Evolutionary conservation across 176 grass and related monocot genomes (phyloP).

Genomic region (Raddia distichophylla): DNA sequence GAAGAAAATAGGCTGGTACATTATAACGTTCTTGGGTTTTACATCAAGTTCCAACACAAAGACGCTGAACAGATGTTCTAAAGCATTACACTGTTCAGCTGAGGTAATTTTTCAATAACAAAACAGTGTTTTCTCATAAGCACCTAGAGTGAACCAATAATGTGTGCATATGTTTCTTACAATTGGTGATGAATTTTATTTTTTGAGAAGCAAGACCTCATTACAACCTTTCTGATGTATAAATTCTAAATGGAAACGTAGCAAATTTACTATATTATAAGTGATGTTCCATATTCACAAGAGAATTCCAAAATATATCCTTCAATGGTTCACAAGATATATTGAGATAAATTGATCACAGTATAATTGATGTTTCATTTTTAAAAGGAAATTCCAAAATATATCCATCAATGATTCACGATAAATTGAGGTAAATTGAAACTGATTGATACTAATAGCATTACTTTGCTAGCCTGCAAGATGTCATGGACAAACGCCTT

Average conservation of each 20-base stretch:
- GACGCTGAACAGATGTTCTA: background rate
- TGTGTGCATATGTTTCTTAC: background rate
- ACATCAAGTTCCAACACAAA: background rate
- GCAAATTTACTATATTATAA: background rate
- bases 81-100: background rate
- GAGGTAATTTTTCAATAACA: background rate
- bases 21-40: background rate
- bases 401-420: background rate
- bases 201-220: background rate
- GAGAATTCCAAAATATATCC: background rate
- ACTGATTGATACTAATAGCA: constrained; percentile 26
- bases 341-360: background rate
- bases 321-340: background rate
- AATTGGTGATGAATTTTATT: background rate
- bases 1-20: background rate
- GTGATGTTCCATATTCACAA: background rate
- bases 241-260: constrained; percentile 9
- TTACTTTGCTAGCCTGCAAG: constrained; percentile 55
- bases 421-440: background rate
- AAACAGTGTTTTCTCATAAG: background rate
- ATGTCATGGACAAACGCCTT: constrained; percentile 92
- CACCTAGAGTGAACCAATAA: background rate
- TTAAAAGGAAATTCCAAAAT: background rate
- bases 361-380: background rate
- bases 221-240: background rate